Percentiles rank a stretch among this genome's conserved stretches.
phyloP scores from a whole-genome alignment of 805 yeast species.

The Komagataella kurtzmanii region DNA sequence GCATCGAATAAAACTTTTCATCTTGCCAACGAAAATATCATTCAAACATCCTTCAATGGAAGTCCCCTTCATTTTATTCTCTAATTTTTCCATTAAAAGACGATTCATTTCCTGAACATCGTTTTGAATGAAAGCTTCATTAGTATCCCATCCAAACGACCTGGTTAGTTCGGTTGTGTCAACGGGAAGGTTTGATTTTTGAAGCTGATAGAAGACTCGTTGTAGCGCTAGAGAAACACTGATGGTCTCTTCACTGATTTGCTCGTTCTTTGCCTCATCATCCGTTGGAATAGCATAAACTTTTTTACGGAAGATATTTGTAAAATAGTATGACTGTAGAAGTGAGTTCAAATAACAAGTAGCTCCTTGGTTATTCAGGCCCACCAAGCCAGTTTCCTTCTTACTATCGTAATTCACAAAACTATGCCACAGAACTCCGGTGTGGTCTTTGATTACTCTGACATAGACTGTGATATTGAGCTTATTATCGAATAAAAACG shows the following conservation, averaged over 20 bases:
- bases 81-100: conserved; percentile 88
- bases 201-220: conserved; percentile 70
- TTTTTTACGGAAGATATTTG: conserved; percentile 66
- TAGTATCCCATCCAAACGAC: conserved; percentile 94
- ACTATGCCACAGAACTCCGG: conserved; percentile 92
- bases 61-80: conserved; percentile 83
- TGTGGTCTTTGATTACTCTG: conserved; percentile 70
- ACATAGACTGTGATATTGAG: conserved; percentile 69
- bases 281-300: conserved; percentile 87
- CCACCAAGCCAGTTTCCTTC: conserved; percentile 79
- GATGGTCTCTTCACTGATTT: conserved; percentile 18
- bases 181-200: conserved; percentile 60
- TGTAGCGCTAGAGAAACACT: conserved; percentile 80
- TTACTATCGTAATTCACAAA: conserved; percentile 78
- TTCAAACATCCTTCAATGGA: conserved; percentile 61
- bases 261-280: conserved; percentile 26
- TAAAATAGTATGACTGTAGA: conserved; percentile 80
- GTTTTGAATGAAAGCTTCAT: conserved; percentile 94
- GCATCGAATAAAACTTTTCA: conserved; percentile 91
- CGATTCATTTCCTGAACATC: conserved; percentile 96
- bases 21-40: conserved; percentile 87
- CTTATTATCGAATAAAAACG: conserved; percentile 33
- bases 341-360: conserved; percentile 93
- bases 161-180: conserved; percentile 79
- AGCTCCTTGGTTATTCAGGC: conserved; percentile 94